These are phyloP conservation scores for Tulasnella sp. DNA, from an alignment of 768 basidiomycete genomes.

Conservation along the genomic window DNA sequence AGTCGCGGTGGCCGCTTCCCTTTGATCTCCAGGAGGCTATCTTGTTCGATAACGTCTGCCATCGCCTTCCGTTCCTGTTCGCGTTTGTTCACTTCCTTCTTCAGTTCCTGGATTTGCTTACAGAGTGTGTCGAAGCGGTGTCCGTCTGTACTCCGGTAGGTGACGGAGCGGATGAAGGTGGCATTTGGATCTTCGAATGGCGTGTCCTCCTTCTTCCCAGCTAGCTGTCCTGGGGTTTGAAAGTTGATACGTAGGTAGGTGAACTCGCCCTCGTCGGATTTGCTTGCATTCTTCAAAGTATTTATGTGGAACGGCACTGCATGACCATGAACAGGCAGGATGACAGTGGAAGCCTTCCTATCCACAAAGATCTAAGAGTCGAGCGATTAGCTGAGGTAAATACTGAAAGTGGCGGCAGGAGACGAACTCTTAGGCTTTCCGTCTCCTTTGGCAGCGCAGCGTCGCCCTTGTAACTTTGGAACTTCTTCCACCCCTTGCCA, in stretches of 20 bases:
- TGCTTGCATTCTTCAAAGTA: slow-evolving; percentile 94
- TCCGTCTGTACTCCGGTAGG: slow-evolving; percentile 82
- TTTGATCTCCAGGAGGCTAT: slow-evolving; percentile 76
- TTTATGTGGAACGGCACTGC: slow-evolving; percentile 98
- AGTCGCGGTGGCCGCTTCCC: slow-evolving; percentile 59
- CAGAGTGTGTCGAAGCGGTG: slow-evolving; percentile 82
- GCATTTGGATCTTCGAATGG: slow-evolving; percentile 95
- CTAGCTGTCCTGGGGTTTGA: slow-evolving; percentile 93
- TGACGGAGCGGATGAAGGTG: slow-evolving; percentile 90
- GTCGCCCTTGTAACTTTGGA: slow-evolving; percentile 95
- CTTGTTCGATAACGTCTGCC: slow-evolving; percentile 97
- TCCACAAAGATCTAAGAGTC: slow-evolving; percentile 72
- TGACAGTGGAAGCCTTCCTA: slow-evolving; percentile 77
- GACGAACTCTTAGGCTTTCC: slow-evolving; percentile 63
- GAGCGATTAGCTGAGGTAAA: background rate
- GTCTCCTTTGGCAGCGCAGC: slow-evolving; percentile 78
- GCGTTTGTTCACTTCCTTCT: slow-evolving; percentile 93
- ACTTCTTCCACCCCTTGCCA: slow-evolving; percentile 89
- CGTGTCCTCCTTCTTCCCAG: slow-evolving; percentile 99
- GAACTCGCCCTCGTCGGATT: slow-evolving; percentile 92
- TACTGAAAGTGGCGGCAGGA: background rate
- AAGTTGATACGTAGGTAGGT: slow-evolving; percentile 95
- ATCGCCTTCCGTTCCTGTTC: slow-evolving; percentile 97
- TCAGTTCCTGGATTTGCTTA: slow-evolving; percentile 88
- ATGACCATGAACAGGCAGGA: slow-evolving; percentile 88